Percentiles rank a stretch among this genome's conserved stretches.
phyloP scores from a whole-genome alignment of 2,329 filamentous ascomycete genomes.

The Rhytidhysteron rufulum region DNA sequence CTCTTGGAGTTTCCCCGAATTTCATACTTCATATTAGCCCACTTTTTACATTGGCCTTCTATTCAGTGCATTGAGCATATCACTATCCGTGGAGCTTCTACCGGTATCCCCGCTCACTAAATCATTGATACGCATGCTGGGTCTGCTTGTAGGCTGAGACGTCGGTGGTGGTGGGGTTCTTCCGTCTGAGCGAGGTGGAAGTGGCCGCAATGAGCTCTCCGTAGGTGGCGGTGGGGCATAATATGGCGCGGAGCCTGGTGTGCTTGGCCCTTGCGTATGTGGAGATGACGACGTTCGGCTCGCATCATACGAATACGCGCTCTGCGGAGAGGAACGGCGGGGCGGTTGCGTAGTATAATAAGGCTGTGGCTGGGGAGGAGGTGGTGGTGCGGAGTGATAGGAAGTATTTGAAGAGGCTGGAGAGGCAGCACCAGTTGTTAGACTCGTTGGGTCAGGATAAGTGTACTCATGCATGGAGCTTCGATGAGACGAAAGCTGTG shows the following conservation, averaged over 20 bases:
- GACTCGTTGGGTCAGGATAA: slow-evolving; percentile 42
- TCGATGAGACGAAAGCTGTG: slow-evolving; percentile 35
- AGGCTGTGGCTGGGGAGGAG: slow-evolving; percentile 28
- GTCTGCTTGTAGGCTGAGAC: slow-evolving; percentile 25
- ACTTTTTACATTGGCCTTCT: slow-evolving; percentile 23
- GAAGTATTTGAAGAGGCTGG: slow-evolving; percentile 40
- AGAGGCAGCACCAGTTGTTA: slow-evolving; percentile 42
- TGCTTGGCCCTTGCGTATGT: slow-evolving; percentile 36
- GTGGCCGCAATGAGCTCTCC: slow-evolving; percentile 28
- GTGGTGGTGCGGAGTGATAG: slow-evolving; percentile 35
- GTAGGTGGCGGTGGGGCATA: slow-evolving; percentile 24
- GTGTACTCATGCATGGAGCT: slow-evolving; percentile 34
- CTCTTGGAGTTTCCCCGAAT: neutral
- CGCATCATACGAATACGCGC: slow-evolving; percentile 39
- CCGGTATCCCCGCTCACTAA: slow-evolving; percentile 34
- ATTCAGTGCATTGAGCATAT: slow-evolving; percentile 43
- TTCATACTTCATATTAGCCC: neutral
- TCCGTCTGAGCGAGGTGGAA: slow-evolving; percentile 35
- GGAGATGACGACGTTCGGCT: slow-evolving; percentile 41
- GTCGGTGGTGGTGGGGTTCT: slow-evolving; percentile 35
- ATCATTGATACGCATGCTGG: slow-evolving; percentile 42
- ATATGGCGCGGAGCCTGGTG: slow-evolving; percentile 30
- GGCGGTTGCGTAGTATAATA: slow-evolving; percentile 39
- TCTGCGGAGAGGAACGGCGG: slow-evolving; percentile 40
- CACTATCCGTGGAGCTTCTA: slow-evolving; percentile 40